Evolutionary conservation across 345 rosid genomes (phyloP).

Genomic region (Atalantia buxifolia): DNA sequence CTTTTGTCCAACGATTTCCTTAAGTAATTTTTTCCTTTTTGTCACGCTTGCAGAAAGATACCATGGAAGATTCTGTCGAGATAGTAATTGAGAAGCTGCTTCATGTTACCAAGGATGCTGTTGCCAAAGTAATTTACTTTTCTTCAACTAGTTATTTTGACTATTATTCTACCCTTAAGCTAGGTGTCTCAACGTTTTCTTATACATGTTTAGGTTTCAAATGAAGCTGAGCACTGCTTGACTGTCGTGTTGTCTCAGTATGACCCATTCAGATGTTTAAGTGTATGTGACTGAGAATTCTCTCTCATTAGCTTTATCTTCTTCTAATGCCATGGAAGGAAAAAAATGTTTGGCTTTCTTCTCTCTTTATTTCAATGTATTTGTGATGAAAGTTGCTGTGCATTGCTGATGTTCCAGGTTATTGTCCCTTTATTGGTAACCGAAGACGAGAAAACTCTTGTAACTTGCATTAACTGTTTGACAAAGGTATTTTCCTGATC

Average conservation of each 20-base stretch:
- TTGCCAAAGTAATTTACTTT: constrained; percentile 57
- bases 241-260: constrained; percentile 67
- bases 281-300: constrained; percentile 45
- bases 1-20: constrained; percentile 12
- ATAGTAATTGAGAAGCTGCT: constrained; percentile 90
- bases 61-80: constrained; percentile 92
- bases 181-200: constrained; percentile 13
- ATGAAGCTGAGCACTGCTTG: constrained; percentile 90
- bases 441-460: constrained; percentile 92
- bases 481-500: constrained; percentile 61
- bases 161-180: not conserved
- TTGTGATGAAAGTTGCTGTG: constrained; percentile 7
- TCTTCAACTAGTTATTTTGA: constrained; percentile 4
- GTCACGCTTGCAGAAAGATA: constrained; percentile 59
- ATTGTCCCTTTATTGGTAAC: constrained; percentile 82
- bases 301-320: constrained; percentile 13
- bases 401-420: constrained; percentile 50
- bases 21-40: not conserved
- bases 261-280: constrained; percentile 97
- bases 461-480: constrained; percentile 86
- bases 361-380: not conserved
- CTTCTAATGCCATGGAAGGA: not conserved
- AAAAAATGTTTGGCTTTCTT: not conserved
- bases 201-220: constrained; percentile 56
- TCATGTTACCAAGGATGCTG: constrained; percentile 69